phyloP scores from a whole-genome alignment of 2,329 filamentous ascomycete species.

The Aspergillus awamori region DNA sequence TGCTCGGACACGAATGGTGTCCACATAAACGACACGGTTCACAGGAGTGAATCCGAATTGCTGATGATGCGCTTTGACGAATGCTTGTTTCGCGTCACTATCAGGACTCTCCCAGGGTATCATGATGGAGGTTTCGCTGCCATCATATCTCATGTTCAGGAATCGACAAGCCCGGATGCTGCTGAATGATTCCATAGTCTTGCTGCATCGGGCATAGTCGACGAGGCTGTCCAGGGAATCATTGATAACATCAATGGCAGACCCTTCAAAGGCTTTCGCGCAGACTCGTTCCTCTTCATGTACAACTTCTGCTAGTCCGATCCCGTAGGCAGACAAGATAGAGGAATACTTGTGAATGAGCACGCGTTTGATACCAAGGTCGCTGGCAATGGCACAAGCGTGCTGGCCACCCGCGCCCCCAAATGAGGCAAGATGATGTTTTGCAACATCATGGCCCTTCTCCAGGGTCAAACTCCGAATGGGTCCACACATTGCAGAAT shows the following conservation, averaged over 20 bases:
- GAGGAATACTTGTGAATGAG: slow-evolving; percentile 85
- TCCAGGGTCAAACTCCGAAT: slow-evolving; percentile 87
- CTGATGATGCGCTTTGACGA: slow-evolving; percentile 43
- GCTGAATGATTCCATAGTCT: not conserved
- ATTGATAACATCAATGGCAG: not conserved
- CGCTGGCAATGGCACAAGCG: slow-evolving; percentile 82
- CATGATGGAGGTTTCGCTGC: slow-evolving; percentile 49
- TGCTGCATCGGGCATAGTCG: no score
- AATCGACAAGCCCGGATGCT: not conserved
- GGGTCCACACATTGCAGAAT: slow-evolving; percentile 77
- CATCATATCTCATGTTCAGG: slow-evolving; percentile 50
- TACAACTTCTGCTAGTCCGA: slow-evolving; percentile 87
- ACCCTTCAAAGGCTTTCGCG: slow-evolving; percentile 22
- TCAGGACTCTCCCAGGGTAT: slow-evolving; percentile 36
- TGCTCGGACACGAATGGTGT: slow-evolving; percentile 41
- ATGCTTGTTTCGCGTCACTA: slow-evolving; percentile 41
- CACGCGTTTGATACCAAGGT: slow-evolving; percentile 78
- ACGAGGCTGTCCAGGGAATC: no score
- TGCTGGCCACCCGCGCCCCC: slow-evolving; percentile 90
- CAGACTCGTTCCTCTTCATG: slow-evolving; percentile 61
- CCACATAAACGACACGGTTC: slow-evolving; percentile 39
- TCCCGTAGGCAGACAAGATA: slow-evolving; percentile 86
- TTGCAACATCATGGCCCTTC: slow-evolving; percentile 83
- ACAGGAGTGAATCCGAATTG: slow-evolving; percentile 46
- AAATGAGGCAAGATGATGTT: slow-evolving; percentile 82